phyloP scores from a whole-genome alignment of 2,329 filamentous ascomycete genomes.

The Fusarium torreyae region DNA sequence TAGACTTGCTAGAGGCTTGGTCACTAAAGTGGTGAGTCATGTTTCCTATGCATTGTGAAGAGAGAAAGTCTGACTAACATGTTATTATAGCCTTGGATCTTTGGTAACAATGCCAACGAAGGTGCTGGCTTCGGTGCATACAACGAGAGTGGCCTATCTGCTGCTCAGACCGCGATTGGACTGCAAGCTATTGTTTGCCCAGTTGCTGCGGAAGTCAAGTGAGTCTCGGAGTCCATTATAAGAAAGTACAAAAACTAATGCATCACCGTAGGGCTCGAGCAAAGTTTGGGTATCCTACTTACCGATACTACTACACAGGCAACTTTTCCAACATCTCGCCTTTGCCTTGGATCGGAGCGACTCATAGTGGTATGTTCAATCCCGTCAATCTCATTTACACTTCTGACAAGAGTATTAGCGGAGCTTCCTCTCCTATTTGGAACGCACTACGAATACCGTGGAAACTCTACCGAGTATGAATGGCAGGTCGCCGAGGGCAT shows the following conservation, averaged over 20 bases:
- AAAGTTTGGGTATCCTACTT: constrained; percentile 20
- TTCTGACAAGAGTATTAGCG: background rate
- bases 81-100: constrained; percentile 12
- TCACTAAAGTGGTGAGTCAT: constrained; percentile 5
- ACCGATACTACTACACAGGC: constrained; percentile 24
- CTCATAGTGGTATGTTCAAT: background rate
- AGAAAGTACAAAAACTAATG: fast-evolving
- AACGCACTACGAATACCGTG: constrained; percentile 26
- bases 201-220: constrained; percentile 24
- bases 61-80: background rate
- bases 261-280: fast-evolving
- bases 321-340: constrained; percentile 27
- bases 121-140: constrained; percentile 23
- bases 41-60: fast-evolving
- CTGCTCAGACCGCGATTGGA: constrained; percentile 10
- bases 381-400: fast-evolving
- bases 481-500: constrained; percentile 20
- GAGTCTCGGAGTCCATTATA: fast-evolving
- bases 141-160: background rate
- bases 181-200: constrained; percentile 14
- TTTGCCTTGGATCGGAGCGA: constrained; percentile 17
- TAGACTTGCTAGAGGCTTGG: constrained; percentile 5
- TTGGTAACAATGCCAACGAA: constrained; percentile 34
- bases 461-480: constrained; percentile 19
- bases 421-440: constrained; percentile 18